Percentiles rank a stretch among this genome's conserved stretches.
Conservation (phyloP, 2,329 filamentous ascomycete species). For the Botryotinia calthae region DNA sequence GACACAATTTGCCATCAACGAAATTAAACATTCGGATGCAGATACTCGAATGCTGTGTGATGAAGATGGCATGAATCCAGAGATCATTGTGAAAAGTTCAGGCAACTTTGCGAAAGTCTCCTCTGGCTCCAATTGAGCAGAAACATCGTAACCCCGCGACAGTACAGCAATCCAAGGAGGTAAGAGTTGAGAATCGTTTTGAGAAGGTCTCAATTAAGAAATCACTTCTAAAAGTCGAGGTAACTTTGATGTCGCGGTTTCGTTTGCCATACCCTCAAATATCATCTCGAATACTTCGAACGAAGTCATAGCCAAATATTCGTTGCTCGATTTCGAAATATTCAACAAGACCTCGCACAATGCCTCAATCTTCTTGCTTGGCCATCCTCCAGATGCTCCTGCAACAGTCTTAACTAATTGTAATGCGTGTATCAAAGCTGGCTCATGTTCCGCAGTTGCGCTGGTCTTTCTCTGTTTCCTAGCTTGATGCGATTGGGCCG, state of each 20-base stretch:
- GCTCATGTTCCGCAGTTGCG: slow-evolving; percentile 64
- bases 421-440: slow-evolving; percentile 83
- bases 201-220: slow-evolving; percentile 82
- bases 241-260: slow-evolving; percentile 84
- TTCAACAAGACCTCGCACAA: slow-evolving; percentile 85
- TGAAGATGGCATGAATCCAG: slow-evolving; percentile 77
- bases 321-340: slow-evolving; percentile 86
- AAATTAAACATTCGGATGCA: slow-evolving; percentile 90
- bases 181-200: slow-evolving; percentile 90
- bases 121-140: slow-evolving; percentile 80
- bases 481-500: slow-evolving; percentile 57
- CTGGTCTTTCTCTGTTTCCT: slow-evolving; percentile 64
- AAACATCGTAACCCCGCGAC: slow-evolving; percentile 91
- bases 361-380: slow-evolving; percentile 89
- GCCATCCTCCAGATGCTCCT: slow-evolving; percentile 86
- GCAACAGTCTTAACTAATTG: slow-evolving; percentile 91
- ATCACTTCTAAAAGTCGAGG: slow-evolving; percentile 89
- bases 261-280: slow-evolving; percentile 83
- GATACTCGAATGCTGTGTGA: slow-evolving; percentile 93
- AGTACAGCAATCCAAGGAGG: slow-evolving; percentile 96
- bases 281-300: slow-evolving; percentile 98
- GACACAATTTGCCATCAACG: slow-evolving; percentile 87
- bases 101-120: slow-evolving; percentile 91
- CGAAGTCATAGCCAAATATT: slow-evolving; percentile 92
- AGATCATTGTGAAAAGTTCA: slow-evolving; percentile 75